Evolutionary conservation across 2,329 filamentous ascomycete genomes (phyloP), one percentile per base, ranked within the genome.

Genomic region (Ceratocystiopsis minuta): DNA sequence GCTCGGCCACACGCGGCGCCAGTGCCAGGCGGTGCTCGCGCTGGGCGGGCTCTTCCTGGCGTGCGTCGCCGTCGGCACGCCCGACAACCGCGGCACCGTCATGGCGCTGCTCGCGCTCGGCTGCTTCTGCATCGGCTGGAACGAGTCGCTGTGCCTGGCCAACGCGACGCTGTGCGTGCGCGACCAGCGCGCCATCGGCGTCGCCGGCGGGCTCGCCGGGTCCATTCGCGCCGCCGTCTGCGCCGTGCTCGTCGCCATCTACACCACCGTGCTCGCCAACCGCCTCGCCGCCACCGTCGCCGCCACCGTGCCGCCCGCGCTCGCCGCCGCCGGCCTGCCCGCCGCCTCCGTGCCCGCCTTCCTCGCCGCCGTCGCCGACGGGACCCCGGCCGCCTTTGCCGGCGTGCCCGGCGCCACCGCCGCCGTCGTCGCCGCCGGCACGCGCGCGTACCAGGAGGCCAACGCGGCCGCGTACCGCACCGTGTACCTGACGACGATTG

Each of bases 181-280:
- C 2, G 54, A 59, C 40, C 59, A 60, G 39, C 46, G 35, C 9
- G 58, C 60, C 43, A 52, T 60, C 44, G 58, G 59, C 17, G 50
- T 59, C 12, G 57, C 58, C 2, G 56, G 58, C 32, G 59, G 58
- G n/a, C 51, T 60, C 1, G 55, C 54, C 2, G 54, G 54, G 1
- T 60, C 59, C 9, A 58, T 57, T 46, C 53, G 59, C 13, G 53
- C 60, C 4, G 52, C 61, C 24, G 56, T 56, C 17, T 58, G 59
- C 39, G 56, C 59, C 15, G 52, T 61, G 2, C 57, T 57, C 10
- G 59, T 55, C 4, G 57, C 56, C 24, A 59, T 62, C 42, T 62
- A 60, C 51, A 57, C 55, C 1, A 52, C 55, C 28, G 57, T 61
- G 36, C 52, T 54, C 39, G 51, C 54, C 12, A 55, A 52, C 37